Evolutionary conservation across 495 filamentous ascomycete species (phyloP), one percentile per base, ranked within the genome.

Genomic region (Talaromyces thailandensis): DNA sequence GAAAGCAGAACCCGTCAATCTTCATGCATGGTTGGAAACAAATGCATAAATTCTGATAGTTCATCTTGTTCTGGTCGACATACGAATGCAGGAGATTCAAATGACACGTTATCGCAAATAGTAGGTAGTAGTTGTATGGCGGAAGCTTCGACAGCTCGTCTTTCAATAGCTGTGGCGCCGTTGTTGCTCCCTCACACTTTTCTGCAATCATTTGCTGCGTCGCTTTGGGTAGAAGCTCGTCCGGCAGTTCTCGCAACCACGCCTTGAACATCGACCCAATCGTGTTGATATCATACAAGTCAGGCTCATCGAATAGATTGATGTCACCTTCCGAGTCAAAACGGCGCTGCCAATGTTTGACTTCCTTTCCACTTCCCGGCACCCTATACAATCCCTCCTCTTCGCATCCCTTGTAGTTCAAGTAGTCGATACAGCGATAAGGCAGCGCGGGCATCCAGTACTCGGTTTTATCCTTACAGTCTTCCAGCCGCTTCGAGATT

Each of bases 371-470:
- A 69, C 90, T 92, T 26, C 92, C 92, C 29, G 92, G 90, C 32
- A 96, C 84, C 37, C 92, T 82, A 68, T 96, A 96, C 8, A 96
- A 79, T 6, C 92, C 92, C 72, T 96, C 92, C 59, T 93, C 89
- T 66, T 96, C 91, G 64, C 86, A 91, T 7, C 91, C 92, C 68
- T 90, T 92, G 69, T 89, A 89, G 69, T 96, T 96, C 26, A 96
- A 84, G 71, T 93, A 96, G 73, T 96, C 92, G 65, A 96, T 94
- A 28, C 88, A 93, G 58, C 92, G 81, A 84, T 92, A 96, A 0
- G 92, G 92, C 53, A 96, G 85, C 18, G 91, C 89, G 0, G 92
- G 92, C 91, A 96, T 94, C 92, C 92, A 96, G 69, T 93, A 96
- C 67, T 96, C 92, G 0, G 92, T 96, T 80, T 96, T 96, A 68